A percentile compares a stretch with the other conserved stretches of the same genome.
Conservation (phyloP, 441 rosid genomes). For the Populus hybrid region DNA sequence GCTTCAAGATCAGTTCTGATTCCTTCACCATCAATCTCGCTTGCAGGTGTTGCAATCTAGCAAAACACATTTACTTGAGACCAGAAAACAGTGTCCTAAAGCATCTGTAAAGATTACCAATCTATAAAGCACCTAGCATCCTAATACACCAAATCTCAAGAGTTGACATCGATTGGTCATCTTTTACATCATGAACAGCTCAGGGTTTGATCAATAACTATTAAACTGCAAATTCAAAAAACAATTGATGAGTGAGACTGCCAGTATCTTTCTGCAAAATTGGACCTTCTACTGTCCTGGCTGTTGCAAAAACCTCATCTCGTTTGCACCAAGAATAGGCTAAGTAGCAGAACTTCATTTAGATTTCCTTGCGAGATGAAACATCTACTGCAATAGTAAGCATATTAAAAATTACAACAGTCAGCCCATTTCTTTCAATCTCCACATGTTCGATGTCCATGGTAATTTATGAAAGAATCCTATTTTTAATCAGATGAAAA, state of each 20-base stretch:
- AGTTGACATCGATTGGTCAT: not conserved
- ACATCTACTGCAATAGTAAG: too few species aligned
- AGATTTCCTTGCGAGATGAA: too few species aligned
- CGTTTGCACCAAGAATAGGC: not conserved
- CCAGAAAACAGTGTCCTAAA: not conserved
- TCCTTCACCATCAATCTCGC: constrained; percentile 69
- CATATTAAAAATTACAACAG: too few species aligned
- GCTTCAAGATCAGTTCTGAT: constrained; percentile 54
- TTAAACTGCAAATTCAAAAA: not conserved
- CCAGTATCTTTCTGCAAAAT: not conserved
- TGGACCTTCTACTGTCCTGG: not conserved
- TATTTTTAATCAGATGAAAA: too few species aligned
- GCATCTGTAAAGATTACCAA: not conserved
- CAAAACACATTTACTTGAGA: not conserved
- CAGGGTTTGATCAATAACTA: not conserved
- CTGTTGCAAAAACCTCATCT: not conserved
- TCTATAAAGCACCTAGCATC: not conserved
- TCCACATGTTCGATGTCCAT: too few species aligned
- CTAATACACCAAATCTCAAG: not conserved
- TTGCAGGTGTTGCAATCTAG: constrained; percentile 53
- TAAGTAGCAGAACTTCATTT: not conserved
- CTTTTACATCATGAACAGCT: not conserved
- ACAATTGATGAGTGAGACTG: not conserved
- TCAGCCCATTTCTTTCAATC: too few species aligned
- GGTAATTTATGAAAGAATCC: too few species aligned